Percentiles rank a stretch among this genome's conserved stretches.
Evolutionary conservation across 768 basidiomycete genomes (phyloP).

Genomic region (Amanita fuliginea): DNA sequence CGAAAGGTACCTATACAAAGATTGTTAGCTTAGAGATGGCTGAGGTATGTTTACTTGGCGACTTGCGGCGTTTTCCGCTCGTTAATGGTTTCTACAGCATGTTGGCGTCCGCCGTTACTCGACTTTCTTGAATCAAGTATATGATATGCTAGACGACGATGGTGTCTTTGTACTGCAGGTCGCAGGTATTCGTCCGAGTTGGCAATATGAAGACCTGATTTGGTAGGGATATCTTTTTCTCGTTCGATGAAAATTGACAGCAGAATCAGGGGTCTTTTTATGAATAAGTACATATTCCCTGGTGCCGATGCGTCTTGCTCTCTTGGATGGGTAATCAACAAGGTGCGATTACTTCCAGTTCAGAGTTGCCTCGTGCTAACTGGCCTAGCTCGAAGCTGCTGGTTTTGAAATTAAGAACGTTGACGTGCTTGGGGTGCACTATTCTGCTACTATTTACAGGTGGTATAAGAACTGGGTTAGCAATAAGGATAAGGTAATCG

Average conservation of each 20-base stretch:
- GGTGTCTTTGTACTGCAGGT: constrained; percentile 95
- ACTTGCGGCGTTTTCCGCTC: not conserved
- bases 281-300: constrained; percentile 99
- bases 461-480: constrained; percentile 98
- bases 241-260: not conserved
- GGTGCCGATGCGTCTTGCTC: constrained; percentile 96
- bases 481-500: constrained; percentile 85
- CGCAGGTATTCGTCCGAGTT: constrained; percentile 89
- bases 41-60: constrained; percentile 42
- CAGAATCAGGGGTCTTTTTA: constrained; percentile 66
- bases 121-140: constrained; percentile 83
- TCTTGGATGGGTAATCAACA: constrained; percentile 85
- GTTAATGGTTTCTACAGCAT: constrained; percentile 38
- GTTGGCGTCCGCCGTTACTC: constrained; percentile 92
- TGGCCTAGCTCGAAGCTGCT: constrained; percentile 65
- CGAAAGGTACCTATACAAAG: constrained; percentile 73
- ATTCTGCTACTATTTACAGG: constrained; percentile 78
- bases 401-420: constrained; percentile 96
- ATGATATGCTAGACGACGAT: constrained; percentile 88
- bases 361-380: not conserved
- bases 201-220: constrained; percentile 97
- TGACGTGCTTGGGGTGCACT: constrained; percentile 96
- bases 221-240: constrained; percentile 41
- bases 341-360: constrained; percentile 17
- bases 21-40: constrained; percentile 98